Evolutionary conservation across 1,284 basidiomycete genomes (phyloP), one percentile per base, ranked within the genome.

Genomic region (Heterobasidion irregulare): DNA sequence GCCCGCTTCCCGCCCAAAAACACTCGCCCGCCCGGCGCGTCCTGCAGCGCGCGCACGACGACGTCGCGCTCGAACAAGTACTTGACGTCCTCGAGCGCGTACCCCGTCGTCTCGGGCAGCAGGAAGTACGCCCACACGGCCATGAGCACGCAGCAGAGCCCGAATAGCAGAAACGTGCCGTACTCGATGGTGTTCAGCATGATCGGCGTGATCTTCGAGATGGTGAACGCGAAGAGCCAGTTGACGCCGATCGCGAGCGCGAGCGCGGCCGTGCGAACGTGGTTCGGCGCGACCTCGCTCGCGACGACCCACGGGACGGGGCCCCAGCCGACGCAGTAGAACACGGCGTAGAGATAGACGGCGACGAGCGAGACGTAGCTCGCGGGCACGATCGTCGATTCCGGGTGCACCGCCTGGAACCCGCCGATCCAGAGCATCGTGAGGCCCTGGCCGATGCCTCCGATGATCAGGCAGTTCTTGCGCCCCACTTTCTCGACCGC

Each of bases 381-480:
- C 9, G 76, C 71, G 49, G 75, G 70, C 16, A 72, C 68, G 49
- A 72, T 59, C 32, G 62, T 65, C 13, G 59, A 51, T 33, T 62
- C 57, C 2, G 70, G 66, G 57, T 78, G 74, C 15, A 78, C 51
- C 3, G 66, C 74, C 38, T 63, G 69, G 61, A 74, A 79, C 10
- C 72, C 75, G 10, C 71, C 76, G 43, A 80, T 75, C 76, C 75
- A 79, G 9, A 79, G 66, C 77, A 79, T 78, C 68, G 65, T 75
- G 13, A 66, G 54, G 6, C 68, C 71, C 59, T 79, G 78, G 2
- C 74, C 73, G 6, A 77, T 52, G 13, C 73, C 73, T 8, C 77
- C 76, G 47, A 74, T 63, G 46, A 80, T 68, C 7, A 79, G 66
- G 56, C 74, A 77, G 45, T 63, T 65, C 62, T 77, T 79, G 53